A percentile compares a stretch with the other conserved stretches of the same genome.
Evolutionary conservation across 2,329 filamentous ascomycete species (phyloP).

Genomic region (Cladobotryum mycophilum): DNA sequence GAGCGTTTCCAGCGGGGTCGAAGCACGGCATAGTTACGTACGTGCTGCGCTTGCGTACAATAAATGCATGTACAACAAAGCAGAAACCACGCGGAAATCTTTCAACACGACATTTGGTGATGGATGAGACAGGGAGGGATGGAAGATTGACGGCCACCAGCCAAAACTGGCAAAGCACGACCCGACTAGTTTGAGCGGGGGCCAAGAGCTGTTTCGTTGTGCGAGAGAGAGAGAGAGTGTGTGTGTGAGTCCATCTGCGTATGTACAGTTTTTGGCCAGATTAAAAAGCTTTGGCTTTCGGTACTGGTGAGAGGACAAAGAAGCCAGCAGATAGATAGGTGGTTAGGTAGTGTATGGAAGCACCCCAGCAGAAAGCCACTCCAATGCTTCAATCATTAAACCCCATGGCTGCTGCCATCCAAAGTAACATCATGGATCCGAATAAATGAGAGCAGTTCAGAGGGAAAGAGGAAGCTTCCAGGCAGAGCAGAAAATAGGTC

Average conservation of each 20-base stretch:
- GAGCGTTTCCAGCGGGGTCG: not conserved
- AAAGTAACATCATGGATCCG: too few species aligned
- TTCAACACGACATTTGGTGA: slow-evolving; percentile 2
- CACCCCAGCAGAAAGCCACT: too few species aligned
- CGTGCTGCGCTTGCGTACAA: not conserved
- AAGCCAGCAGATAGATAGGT: too few species aligned
- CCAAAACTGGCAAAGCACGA: slow-evolving; percentile 7
- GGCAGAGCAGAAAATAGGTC: too few species aligned
- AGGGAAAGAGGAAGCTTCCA: too few species aligned
- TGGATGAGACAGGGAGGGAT: slow-evolving; percentile 2
- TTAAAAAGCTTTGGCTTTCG: not conserved
- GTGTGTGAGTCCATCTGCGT: not conserved
- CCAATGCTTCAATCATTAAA: too few species aligned
- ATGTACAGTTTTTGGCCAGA: not conserved
- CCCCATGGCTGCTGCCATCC: too few species aligned
- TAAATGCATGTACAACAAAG: not conserved
- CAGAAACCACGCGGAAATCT: slow-evolving; percentile 8
- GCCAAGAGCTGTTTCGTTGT: not conserved
- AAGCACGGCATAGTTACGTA: slow-evolving; percentile 6
- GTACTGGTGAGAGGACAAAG: not conserved
- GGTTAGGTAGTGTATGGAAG: too few species aligned
- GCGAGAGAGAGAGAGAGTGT: too few species aligned
- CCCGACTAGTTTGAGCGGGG: not conserved
- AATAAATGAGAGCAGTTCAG: too few species aligned
- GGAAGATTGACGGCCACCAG: slow-evolving; percentile 6